Conservation (phyloP, 169 alveolate species). For the Besnoitia besnoiti region DNA sequence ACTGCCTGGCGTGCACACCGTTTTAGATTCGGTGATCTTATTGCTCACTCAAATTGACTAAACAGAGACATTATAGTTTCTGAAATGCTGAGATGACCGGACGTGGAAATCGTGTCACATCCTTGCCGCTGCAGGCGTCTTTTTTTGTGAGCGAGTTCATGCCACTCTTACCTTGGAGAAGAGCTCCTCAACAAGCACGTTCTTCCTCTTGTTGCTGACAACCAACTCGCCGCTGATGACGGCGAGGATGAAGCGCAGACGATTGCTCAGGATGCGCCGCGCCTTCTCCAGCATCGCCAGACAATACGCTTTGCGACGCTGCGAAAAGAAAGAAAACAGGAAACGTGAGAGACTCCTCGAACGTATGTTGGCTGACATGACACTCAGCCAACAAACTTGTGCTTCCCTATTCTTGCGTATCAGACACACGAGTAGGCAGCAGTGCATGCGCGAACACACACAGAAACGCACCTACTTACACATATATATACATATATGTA, state of each 20-base stretch:
- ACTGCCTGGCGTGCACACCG: no score
- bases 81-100: no score
- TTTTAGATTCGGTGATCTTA: no score
- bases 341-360: neutral
- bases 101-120: no score
- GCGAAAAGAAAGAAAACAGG: neutral
- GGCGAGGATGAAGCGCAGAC: conserved; percentile 77
- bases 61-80: no score
- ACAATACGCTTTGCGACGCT: conserved; percentile 54
- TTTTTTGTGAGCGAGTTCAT: no score
- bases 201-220: conserved; percentile 70
- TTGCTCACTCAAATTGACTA: no score
- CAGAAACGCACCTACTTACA: neutral
- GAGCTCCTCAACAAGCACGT: conserved; percentile 45
- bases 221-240: conserved; percentile 85
- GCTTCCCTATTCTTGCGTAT: neutral
- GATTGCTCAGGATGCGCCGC: conserved; percentile 41
- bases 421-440: neutral
- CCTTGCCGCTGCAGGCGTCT: no score
- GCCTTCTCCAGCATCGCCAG: conserved; percentile 60
- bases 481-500: neutral
- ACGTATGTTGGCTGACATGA: neutral
- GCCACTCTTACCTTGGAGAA: conserved; percentile 51
- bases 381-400: neutral
- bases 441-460: neutral